Conservation (phyloP, 306 rosid genomes). For the Rosa lucieae region DNA sequence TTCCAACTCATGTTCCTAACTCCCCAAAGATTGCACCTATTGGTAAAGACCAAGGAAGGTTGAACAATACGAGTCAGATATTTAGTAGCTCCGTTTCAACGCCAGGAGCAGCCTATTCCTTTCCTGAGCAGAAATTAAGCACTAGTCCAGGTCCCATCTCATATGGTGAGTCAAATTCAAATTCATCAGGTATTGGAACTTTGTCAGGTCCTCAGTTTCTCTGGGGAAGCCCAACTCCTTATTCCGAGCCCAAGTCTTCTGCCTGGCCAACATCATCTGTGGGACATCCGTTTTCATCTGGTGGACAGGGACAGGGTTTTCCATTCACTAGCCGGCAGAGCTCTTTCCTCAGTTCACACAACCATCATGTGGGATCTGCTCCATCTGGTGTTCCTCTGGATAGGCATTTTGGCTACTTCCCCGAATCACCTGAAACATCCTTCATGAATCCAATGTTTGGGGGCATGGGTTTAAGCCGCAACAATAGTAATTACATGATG, state of each 20-base stretch:
- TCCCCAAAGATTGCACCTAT: constrained; percentile 83
- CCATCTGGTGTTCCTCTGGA: constrained; percentile 82
- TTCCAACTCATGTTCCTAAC: constrained; percentile 59
- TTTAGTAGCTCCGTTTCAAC: constrained; percentile 42
- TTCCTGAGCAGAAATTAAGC: constrained; percentile 60
- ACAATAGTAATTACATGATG: constrained; percentile 65
- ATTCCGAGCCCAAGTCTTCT: constrained; percentile 59
- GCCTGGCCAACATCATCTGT: constrained; percentile 67
- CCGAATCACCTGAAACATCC: constrained; percentile 80
- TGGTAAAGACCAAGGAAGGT: constrained; percentile 85
- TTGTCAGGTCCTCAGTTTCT: constrained; percentile 92
- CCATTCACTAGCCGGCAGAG: constrained; percentile 46
- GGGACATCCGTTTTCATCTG: constrained; percentile 62
- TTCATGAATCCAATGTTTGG: constrained; percentile 54
- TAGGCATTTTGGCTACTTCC: constrained; percentile 72
- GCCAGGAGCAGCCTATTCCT: constrained; percentile 62
- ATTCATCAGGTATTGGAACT: constrained; percentile 70
- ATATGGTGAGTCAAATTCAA: constrained; percentile 53
- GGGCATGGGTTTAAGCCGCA: constrained; percentile 51
- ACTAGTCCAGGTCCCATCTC: constrained; percentile 68
- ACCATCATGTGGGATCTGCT: constrained; percentile 88
- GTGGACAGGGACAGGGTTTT: constrained; percentile 73
- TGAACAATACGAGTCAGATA: constrained; percentile 48
- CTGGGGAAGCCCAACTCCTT: constrained; percentile 90
- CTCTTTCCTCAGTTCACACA: constrained; percentile 61